Evolutionary conservation across 192 early-diverging fungal species (phyloP).

Genomic region (Pilobolus umbonatus): DNA sequence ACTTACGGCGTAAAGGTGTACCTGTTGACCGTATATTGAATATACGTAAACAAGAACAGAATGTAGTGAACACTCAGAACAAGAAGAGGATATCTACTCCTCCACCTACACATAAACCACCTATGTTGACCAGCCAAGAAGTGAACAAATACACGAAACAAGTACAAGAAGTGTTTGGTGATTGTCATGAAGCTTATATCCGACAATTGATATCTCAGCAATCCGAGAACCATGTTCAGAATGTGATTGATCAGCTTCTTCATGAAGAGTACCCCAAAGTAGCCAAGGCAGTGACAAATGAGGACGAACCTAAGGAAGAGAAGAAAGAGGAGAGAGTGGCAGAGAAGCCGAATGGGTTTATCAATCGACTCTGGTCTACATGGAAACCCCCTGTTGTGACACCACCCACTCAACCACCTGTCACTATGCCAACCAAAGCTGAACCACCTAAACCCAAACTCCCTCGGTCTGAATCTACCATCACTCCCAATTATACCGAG

Average conservation of each 20-base stretch:
- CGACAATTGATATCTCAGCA: slow-evolving; percentile 44
- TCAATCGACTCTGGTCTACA: slow-evolving; percentile 13
- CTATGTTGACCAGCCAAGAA: slow-evolving; percentile 9
- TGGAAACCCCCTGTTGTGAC: not conserved
- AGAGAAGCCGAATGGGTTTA: not conserved
- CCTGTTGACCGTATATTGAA: slow-evolving; percentile 54
- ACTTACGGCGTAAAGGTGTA: slow-evolving; percentile 63
- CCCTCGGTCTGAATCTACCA: slow-evolving; percentile 18
- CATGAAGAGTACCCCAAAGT: slow-evolving; percentile 51
- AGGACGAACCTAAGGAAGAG: not conserved
- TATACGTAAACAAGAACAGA: slow-evolving; percentile 34
- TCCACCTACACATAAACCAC: slow-evolving; percentile 20
- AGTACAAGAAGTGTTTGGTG: slow-evolving; percentile 58
- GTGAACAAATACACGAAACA: slow-evolving; percentile 28
- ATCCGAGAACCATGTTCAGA: slow-evolving; percentile 43
- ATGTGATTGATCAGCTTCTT: slow-evolving; percentile 57
- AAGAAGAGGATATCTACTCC: slow-evolving; percentile 1
- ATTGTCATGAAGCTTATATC: slow-evolving; percentile 57
- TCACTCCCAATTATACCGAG: slow-evolving; percentile 26
- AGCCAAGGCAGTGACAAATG: not conserved
- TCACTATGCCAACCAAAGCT: not conserved
- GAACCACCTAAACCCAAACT: slow-evolving; percentile 14
- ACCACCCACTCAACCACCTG: not conserved
- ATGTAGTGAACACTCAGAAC: slow-evolving; percentile 10
- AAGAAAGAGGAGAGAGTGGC: not conserved